Percentiles rank a stretch among this genome's conserved stretches.
Conservation (phyloP, 2,329 filamentous ascomycete genomes). For the Cordyceps militaris region DNA sequence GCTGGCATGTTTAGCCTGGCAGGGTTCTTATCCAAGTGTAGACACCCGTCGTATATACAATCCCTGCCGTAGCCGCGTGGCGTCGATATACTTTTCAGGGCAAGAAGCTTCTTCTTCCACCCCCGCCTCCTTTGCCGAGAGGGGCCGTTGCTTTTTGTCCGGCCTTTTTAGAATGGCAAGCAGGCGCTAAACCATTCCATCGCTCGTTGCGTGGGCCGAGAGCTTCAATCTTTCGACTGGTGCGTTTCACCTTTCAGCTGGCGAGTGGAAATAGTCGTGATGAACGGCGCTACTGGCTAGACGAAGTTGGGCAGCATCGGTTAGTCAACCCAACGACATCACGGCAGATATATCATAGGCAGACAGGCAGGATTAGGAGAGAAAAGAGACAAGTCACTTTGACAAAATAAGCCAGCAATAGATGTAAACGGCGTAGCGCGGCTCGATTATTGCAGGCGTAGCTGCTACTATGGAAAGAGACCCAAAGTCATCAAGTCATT, state of each 20-base stretch:
- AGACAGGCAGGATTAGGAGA: background rate
- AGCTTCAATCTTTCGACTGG: background rate
- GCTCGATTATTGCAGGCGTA: constrained; percentile 9
- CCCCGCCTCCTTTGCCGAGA: background rate
- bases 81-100: background rate
- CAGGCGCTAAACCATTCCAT: background rate
- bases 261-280: background rate
- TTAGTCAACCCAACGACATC: too few relatives aligned
- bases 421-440: background rate
- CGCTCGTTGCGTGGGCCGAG: background rate
- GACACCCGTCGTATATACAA: background rate
- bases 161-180: background rate
- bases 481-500: constrained; percentile 5
- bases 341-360: background rate
- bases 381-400: background rate
- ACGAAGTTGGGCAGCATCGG: background rate
- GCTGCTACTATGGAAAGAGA: constrained; percentile 6
- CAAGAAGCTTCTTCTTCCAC: background rate
- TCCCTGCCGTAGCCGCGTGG: background rate
- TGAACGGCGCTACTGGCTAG: background rate
- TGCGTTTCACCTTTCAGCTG: background rate
- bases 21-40: background rate
- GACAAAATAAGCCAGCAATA: background rate
- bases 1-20: background rate
- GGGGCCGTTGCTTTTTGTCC: background rate